These are phyloP conservation scores for Clohesyomyces aquaticus DNA, from an alignment of 495 filamentous ascomycete genomes.

Conservation along the genomic window DNA sequence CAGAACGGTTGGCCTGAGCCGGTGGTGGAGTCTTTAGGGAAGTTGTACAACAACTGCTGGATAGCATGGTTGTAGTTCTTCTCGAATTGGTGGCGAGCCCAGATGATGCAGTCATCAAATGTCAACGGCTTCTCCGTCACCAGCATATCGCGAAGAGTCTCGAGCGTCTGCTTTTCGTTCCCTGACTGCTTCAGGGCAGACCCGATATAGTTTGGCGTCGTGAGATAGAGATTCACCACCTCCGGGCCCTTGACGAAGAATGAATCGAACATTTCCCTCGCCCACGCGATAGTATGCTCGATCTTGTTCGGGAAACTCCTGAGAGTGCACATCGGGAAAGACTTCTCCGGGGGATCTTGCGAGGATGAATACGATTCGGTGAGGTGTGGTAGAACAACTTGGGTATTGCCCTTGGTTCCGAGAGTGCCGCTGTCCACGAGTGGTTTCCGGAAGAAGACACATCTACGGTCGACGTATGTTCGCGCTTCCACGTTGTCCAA, in stretches of 20 bases:
- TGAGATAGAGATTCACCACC: slow-evolving; percentile 91
- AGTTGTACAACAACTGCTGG: slow-evolving; percentile 95
- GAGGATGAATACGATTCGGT: slow-evolving; percentile 99
- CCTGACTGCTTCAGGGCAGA: slow-evolving; percentile 90
- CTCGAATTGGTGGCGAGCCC: slow-evolving; percentile 93
- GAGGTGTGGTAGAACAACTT: slow-evolving; percentile 85
- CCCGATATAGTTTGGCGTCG: slow-evolving; percentile 87
- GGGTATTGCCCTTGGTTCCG: slow-evolving; percentile 97
- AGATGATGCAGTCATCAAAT: slow-evolving; percentile 94
- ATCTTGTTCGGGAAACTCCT: slow-evolving; percentile 98
- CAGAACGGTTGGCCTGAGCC: slow-evolving; percentile 91
- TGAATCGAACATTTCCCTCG: slow-evolving; percentile 89
- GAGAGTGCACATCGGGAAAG: slow-evolving; percentile 98
- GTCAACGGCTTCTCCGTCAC: slow-evolving; percentile 88
- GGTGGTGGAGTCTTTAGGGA: slow-evolving; percentile 90
- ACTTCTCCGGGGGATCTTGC: slow-evolving; percentile 97
- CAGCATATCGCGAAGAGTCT: slow-evolving; percentile 87
- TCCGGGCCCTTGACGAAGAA: slow-evolving; percentile 94
- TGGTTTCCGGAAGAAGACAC: slow-evolving; percentile 98
- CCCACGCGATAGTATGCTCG: slow-evolving; percentile 99
- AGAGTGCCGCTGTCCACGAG: slow-evolving; percentile 95
- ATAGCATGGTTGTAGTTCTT: slow-evolving; percentile 97
- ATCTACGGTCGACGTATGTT: slow-evolving; percentile 95
- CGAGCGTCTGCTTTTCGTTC: slow-evolving; percentile 93
- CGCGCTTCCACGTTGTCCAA: slow-evolving; percentile 97